Evolutionary conservation across 1,284 basidiomycete genomes (phyloP).

Genomic region (Neonothopanus nambi): DNA sequence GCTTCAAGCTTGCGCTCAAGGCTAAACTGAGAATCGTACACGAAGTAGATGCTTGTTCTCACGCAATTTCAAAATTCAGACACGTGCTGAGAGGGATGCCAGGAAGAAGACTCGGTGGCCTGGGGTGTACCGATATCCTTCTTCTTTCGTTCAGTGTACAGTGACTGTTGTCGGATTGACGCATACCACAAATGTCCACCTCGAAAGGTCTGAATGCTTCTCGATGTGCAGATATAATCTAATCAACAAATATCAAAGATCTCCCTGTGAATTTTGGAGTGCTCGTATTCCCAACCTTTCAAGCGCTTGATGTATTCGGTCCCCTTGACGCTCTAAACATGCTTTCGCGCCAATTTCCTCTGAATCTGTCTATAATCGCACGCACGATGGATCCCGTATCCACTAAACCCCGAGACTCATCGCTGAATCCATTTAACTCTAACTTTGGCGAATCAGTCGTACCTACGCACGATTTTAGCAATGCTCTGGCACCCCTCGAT

Average conservation of each 20-base stretch:
- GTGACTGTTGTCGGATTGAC: no score
- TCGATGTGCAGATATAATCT: no score
- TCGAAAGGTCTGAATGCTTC: no score
- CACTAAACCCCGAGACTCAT: conserved; percentile 28
- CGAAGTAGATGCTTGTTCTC: no score
- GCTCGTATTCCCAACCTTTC: conserved; percentile 36
- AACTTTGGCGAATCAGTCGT: conserved; percentile 42
- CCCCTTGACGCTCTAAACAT: conserved; percentile 43
- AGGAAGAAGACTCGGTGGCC: no score
- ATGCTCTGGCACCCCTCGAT: conserved; percentile 42
- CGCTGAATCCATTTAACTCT: conserved; percentile 21
- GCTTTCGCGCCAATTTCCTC: conserved; percentile 29
- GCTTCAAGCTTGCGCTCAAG: no score
- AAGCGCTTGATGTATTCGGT: conserved; percentile 46
- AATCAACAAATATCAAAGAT: background rate
- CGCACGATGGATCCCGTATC: conserved; percentile 36
- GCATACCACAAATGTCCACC: no score
- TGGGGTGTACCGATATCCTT: no score
- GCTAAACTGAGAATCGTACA: no score
- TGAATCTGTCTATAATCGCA: conserved; percentile 36
- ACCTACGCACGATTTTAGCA: conserved; percentile 43
- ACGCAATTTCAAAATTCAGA: no score
- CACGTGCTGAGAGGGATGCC: no score
- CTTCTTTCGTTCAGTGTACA: no score
- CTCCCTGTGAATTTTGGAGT: conserved; percentile 29